phyloP scores from a whole-genome alignment of 2,329 filamentous ascomycete genomes.

The Sarocladiaceae sp. region DNA sequence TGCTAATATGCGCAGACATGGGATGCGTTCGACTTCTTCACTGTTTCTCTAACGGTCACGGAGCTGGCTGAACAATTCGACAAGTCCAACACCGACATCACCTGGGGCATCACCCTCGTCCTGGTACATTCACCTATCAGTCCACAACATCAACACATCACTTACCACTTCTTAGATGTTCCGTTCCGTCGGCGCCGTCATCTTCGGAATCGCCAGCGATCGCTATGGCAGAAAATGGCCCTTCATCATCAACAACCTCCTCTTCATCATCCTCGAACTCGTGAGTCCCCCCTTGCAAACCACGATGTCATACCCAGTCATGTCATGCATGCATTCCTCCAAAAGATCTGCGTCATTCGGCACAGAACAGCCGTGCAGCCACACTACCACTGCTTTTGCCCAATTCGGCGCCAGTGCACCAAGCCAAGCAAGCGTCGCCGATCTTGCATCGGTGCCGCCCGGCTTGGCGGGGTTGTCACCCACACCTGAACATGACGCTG shows the following conservation, averaged over 20 bases:
- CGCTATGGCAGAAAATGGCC: constrained; percentile 64
- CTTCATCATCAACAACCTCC: constrained; percentile 69
- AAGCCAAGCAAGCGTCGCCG: neutral
- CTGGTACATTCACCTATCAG: constrained; percentile 23
- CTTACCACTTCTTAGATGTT: constrained; percentile 37
- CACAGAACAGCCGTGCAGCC: neutral
- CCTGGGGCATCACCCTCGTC: constrained; percentile 61
- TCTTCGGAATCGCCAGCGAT: constrained; percentile 52
- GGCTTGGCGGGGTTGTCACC: constrained; percentile 14
- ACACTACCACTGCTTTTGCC: neutral
- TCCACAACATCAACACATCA: neutral
- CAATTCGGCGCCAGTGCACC: neutral
- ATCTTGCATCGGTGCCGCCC: constrained; percentile 12
- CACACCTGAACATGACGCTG: too few species aligned
- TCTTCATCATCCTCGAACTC: constrained; percentile 69
- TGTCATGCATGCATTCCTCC: too few species aligned
- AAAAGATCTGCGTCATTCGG: neutral
- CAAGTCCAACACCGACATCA: constrained; percentile 52
- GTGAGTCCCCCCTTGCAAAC: constrained; percentile 32
- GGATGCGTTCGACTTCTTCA: constrained; percentile 66
- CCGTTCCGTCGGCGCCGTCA: constrained; percentile 49
- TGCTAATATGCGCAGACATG: too few species aligned
- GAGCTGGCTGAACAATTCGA: constrained; percentile 49
- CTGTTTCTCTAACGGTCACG: constrained; percentile 55
- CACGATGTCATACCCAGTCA: too few species aligned